A percentile compares a stretch with the other conserved stretches of the same genome.
Conservation (phyloP, 805 yeast species). For the Wickerhamiella bombiphila region DNA sequence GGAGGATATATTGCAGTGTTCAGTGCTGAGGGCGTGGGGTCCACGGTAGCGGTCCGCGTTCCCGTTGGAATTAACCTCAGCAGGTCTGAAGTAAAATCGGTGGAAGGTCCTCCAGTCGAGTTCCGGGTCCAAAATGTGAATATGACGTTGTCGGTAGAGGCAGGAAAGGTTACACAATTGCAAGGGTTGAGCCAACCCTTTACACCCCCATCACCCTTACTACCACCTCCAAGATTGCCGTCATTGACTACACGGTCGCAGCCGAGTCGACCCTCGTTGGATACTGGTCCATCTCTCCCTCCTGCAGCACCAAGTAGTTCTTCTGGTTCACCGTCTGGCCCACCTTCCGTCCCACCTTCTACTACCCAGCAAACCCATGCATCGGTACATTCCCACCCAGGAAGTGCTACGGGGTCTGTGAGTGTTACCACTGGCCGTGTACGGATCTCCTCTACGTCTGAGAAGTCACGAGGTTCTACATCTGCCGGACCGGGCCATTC, state of each 20-base stretch:
- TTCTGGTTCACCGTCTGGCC: background rate
- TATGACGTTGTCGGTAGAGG: slow-evolving; percentile 7
- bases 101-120: slow-evolving; percentile 12
- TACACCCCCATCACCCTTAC: background rate
- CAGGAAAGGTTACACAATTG: slow-evolving; percentile 11
- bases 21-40: slow-evolving; percentile 20
- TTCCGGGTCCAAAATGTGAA: slow-evolving; percentile 12
- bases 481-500: background rate
- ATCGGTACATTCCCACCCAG: background rate
- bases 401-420: slow-evolving; percentile 3
- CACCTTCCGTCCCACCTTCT: no score
- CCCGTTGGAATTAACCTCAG: slow-evolving; percentile 12
- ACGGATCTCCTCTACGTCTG: background rate
- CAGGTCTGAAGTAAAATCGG: background rate
- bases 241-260: no score
- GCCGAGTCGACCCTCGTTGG: background rate
- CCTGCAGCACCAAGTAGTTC: no score
- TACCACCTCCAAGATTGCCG: background rate
- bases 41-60: slow-evolving; percentile 14
- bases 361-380: background rate
- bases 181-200: no score
- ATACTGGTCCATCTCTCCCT: no score
- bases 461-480: background rate
- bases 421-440: background rate
- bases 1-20: slow-evolving; percentile 51